Percentiles rank a stretch among this genome's conserved stretches.
Conservation (phyloP, 257 asterid species). For the Salvia hispanica region DNA sequence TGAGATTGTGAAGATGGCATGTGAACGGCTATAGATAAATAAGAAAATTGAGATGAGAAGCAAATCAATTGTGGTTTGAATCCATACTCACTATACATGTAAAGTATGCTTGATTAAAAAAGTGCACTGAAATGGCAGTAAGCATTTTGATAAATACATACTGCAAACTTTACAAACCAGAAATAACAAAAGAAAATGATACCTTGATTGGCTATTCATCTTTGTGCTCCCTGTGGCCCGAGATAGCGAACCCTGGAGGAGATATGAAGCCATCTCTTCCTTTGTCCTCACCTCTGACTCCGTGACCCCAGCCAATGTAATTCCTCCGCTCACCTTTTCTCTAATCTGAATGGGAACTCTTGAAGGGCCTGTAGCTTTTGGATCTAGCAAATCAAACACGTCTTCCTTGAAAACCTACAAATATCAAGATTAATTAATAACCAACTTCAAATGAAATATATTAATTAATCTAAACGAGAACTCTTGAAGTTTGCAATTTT, state of each 20-base stretch:
- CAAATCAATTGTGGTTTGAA: constrained; percentile 4
- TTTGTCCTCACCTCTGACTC: constrained; percentile 90
- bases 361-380: constrained; percentile 56
- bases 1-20: constrained; percentile 93
- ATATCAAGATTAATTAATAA: constrained; percentile 2
- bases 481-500: constrained; percentile 12
- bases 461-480: too few relatives aligned
- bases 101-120: not conserved
- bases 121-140: not conserved
- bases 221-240: constrained; percentile 99
- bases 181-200: not conserved
- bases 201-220: constrained; percentile 98
- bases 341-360: constrained; percentile 93
- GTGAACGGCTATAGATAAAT: constrained; percentile 76
- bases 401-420: constrained; percentile 94
- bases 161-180: too few relatives aligned
- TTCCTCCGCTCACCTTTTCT: constrained; percentile 85
- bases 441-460: constrained; percentile 12
- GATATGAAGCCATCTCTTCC: constrained; percentile 87
- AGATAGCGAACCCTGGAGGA: constrained; percentile 75
- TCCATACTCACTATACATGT: not conserved
- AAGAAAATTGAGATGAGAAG: constrained; percentile 21
- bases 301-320: constrained; percentile 92
- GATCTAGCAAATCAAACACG: constrained; percentile 82
- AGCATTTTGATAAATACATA: not conserved